Conservation (phyloP, 495 filamentous ascomycete genomes). For the Haplographium delicatum region DNA sequence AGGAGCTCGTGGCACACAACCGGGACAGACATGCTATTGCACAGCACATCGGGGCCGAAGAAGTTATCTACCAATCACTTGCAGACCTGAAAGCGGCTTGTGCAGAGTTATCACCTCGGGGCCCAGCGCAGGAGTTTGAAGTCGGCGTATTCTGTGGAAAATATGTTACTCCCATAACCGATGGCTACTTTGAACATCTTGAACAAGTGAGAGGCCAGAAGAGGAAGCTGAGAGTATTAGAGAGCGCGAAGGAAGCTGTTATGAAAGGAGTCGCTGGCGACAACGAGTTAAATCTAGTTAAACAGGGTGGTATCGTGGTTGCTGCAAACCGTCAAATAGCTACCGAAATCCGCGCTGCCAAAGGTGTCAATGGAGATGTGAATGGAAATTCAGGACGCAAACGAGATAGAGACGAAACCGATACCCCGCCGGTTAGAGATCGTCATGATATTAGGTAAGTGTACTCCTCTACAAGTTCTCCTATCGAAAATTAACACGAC, state of each 20-base stretch:
- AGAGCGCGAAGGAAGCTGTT: constrained; percentile 64
- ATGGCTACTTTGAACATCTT: constrained; percentile 84
- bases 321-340: constrained; percentile 44
- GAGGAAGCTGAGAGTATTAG: constrained; percentile 63
- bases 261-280: constrained; percentile 58
- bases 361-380: constrained; percentile 14
- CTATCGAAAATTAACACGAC: not conserved
- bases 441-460: constrained; percentile 29
- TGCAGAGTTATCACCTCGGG: constrained; percentile 57
- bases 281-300: constrained; percentile 56
- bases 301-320: constrained; percentile 57
- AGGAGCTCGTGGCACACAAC: constrained; percentile 80
- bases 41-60: constrained; percentile 81
- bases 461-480: not conserved
- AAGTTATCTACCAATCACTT: constrained; percentile 86
- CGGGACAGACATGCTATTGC: constrained; percentile 65
- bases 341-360: constrained; percentile 4
- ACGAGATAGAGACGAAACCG: constrained; percentile 17
- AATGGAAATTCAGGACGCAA: constrained; percentile 20
- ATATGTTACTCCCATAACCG: constrained; percentile 78
- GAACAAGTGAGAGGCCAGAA: constrained; percentile 70
- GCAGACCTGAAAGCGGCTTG: constrained; percentile 78
- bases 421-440: constrained; percentile 23
- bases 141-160: constrained; percentile 94
- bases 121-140: constrained; percentile 59